phyloP scores from a whole-genome alignment of 2,329 filamentous ascomycete genomes.

The Aureobasidium leucospermi region DNA sequence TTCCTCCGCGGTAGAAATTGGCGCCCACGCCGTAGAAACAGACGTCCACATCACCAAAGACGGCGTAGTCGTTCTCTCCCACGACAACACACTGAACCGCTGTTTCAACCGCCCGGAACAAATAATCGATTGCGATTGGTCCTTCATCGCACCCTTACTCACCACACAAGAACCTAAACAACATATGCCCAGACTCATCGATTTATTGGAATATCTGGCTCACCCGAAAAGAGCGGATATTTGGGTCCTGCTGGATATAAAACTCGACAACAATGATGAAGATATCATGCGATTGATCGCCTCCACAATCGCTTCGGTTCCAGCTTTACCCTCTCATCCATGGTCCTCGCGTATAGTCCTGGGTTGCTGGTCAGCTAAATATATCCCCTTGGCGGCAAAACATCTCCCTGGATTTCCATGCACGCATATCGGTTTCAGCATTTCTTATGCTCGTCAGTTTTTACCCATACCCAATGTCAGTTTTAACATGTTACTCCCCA shows the following conservation, averaged over 20 bases:
- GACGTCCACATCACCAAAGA: conserved; percentile 80
- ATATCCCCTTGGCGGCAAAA: conserved; percentile 55
- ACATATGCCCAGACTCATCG: conserved; percentile 64
- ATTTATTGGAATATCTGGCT: conserved; percentile 66
- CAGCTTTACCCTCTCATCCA: conserved; percentile 37
- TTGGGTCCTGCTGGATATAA: conserved; percentile 85
- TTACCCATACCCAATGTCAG: conserved; percentile 59
- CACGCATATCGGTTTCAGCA: conserved; percentile 60
- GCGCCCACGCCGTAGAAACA: conserved; percentile 77
- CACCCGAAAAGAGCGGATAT: conserved; percentile 57
- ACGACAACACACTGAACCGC: conserved; percentile 67
- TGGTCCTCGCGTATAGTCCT: conserved; percentile 72
- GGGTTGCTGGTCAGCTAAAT: conserved; percentile 75
- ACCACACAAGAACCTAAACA: conserved; percentile 62
- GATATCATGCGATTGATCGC: conserved; percentile 65
- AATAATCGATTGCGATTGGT: conserved; percentile 70
- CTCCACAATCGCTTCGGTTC: conserved; percentile 51
- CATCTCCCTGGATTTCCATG: conserved; percentile 58
- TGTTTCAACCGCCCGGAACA: conserved; percentile 71
- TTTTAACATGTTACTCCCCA: conserved; percentile 69
- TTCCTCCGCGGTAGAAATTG: conserved; percentile 61
- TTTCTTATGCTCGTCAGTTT: conserved; percentile 63
- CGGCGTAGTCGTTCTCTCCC: conserved; percentile 66
- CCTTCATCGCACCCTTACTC: conserved; percentile 59
- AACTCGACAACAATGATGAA: conserved; percentile 65